These are phyloP conservation scores for Camellia lanceoleosa DNA, from an alignment of 148 eudicot genomes.

Conservation along the genomic window DNA sequence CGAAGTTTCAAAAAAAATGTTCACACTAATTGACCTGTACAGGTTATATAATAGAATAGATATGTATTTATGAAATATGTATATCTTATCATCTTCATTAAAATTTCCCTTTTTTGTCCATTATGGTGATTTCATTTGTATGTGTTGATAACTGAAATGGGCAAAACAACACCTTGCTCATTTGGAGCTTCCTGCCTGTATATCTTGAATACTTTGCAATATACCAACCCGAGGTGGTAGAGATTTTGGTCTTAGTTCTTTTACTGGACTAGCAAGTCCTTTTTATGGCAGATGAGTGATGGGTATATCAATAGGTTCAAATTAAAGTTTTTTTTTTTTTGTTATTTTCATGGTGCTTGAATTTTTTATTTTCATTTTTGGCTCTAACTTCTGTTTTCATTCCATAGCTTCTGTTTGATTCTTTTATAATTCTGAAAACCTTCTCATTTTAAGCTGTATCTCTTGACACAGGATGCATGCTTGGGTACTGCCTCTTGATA, in stretches of 20 bases:
- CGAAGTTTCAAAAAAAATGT: too few species aligned
- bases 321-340: too few species aligned
- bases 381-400: background rate
- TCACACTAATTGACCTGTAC: too few species aligned
- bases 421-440: background rate
- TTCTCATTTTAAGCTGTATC: background rate
- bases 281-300: too few species aligned
- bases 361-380: background rate
- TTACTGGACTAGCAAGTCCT: background rate
- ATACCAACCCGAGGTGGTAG: background rate
- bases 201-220: background rate
- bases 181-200: background rate
- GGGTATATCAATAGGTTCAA: too few species aligned
- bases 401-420: background rate
- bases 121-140: too few species aligned
- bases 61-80: too few species aligned
- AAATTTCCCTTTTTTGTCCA: too few species aligned
- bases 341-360: background rate
- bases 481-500: background rate
- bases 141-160: too few species aligned
- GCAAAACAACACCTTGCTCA: too few species aligned
- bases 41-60: too few species aligned
- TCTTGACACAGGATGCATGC: background rate
- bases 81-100: too few species aligned
- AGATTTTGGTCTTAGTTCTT: background rate